phyloP scores from a whole-genome alignment of 2,329 filamentous ascomycete species.

The Nigrospora oryzae region DNA sequence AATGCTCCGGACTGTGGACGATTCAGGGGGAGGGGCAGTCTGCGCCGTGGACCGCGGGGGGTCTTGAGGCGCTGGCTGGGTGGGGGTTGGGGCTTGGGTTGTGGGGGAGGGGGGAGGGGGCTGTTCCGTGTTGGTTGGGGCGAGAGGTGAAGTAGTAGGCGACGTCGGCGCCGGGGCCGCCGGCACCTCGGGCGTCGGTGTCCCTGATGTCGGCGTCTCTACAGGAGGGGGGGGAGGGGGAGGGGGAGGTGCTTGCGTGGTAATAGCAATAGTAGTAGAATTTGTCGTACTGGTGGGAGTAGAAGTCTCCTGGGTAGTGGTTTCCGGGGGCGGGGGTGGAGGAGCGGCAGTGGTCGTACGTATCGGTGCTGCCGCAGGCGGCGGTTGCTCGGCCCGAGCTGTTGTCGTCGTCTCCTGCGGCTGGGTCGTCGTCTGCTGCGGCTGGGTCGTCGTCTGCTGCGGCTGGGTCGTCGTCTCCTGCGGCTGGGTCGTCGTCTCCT shows the following conservation, averaged over 20 bases:
- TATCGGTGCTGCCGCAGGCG: not conserved
- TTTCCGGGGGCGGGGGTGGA: too few species aligned
- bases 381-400: not conserved
- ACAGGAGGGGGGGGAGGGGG: constrained; percentile 5
- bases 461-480: too few species aligned
- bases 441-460: not conserved
- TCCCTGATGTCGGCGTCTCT: constrained; percentile 10
- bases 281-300: constrained; percentile 26
- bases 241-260: constrained; percentile 8
- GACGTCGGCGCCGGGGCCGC: constrained; percentile 1
- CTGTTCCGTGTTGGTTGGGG: not conserved
- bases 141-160: not conserved
- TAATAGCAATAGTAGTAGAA: constrained; percentile 13
- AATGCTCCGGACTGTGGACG: not conserved
- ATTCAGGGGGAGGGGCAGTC: too few species aligned
- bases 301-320: not conserved
- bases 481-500: too few species aligned
- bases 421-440: not conserved
- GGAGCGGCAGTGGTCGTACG: too few species aligned
- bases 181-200: constrained; percentile 3
- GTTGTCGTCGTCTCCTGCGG: not conserved
- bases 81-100: too few species aligned
- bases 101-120: not conserved
- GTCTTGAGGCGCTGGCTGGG: too few species aligned
- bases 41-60: too few species aligned